These are phyloP conservation scores for Didymella keratinophila DNA, from an alignment of 2,329 filamentous ascomycete species.

Conservation along the genomic window DNA sequence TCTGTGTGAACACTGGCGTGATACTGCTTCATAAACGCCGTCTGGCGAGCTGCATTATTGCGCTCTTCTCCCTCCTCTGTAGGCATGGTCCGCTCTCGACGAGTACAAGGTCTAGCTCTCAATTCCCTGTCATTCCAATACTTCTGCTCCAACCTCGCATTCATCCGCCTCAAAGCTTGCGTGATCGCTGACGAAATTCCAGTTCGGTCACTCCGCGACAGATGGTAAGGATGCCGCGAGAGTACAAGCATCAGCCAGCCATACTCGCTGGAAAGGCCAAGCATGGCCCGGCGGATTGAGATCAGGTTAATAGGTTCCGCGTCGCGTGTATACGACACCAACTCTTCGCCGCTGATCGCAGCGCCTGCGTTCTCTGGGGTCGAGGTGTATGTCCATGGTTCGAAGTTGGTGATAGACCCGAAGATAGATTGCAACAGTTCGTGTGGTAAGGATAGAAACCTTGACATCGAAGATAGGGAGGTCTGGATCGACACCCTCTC, in stretches of 20 bases:
- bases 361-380: neutral
- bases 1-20: neutral
- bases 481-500: neutral
- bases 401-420: neutral
- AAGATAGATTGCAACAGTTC: conserved; percentile 2
- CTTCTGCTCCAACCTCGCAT: neutral
- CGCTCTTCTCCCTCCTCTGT: neutral
- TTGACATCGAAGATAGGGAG: neutral
- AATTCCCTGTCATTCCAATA: neutral
- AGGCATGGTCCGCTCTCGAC: neutral
- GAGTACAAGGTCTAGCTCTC: neutral
- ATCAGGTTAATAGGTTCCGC: neutral
- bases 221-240: conserved; percentile 3
- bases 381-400: conserved; percentile 1
- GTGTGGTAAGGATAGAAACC: neutral
- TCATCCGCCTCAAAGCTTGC: conserved; percentile 9
- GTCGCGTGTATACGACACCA: neutral
- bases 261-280: conserved; percentile 2
- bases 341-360: neutral
- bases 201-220: neutral
- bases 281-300: too few species aligned
- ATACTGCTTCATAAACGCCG: neutral
- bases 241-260: conserved; percentile 1
- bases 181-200: neutral
- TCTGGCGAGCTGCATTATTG: neutral